Conservation (phyloP, 306 rosid species). For the Mucuna pruriens region DNA sequence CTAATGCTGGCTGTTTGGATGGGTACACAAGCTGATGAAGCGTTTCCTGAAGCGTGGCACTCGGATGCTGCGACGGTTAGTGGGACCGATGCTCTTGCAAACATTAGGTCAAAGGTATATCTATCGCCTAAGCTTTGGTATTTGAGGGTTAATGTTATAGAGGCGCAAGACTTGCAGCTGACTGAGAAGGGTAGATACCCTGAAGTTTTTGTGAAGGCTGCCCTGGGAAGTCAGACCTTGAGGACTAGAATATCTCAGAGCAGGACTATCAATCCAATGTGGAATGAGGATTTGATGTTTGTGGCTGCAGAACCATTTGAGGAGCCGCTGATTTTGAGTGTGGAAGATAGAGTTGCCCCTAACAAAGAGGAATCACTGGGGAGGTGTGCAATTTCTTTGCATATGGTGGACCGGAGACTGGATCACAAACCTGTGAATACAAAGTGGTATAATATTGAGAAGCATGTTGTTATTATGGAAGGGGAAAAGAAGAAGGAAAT, state of each 20-base stretch:
- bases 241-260: conserved; percentile 79
- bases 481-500: conserved; percentile 94
- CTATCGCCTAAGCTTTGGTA: conserved; percentile 99
- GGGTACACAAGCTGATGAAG: conserved; percentile 99
- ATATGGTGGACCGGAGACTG: conserved; percentile 63
- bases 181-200: conserved; percentile 86
- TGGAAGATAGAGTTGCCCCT: conserved; percentile 88
- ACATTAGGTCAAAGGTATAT: conserved; percentile 91
- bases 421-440: conserved; percentile 86
- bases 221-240: conserved; percentile 74
- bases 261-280: conserved; percentile 88
- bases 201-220: conserved; percentile 84
- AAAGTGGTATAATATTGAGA: conserved; percentile 84
- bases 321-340: conserved; percentile 82
- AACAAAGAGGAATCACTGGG: conserved; percentile 89
- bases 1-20: conserved; percentile 99
- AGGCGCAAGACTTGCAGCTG: conserved; percentile 89
- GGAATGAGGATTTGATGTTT: conserved; percentile 98
- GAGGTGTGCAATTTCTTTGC: conserved; percentile 68
- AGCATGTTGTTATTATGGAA: conserved; percentile 61
- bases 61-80: conserved; percentile 90
- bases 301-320: conserved; percentile 94
- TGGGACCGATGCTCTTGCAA: conserved; percentile 87
- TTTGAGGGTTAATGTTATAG: conserved; percentile 93
- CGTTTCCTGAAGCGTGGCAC: conserved; percentile 98